Evolutionary conservation across 495 filamentous ascomycete species (phyloP).

Genomic region (Tuber aestivum): DNA sequence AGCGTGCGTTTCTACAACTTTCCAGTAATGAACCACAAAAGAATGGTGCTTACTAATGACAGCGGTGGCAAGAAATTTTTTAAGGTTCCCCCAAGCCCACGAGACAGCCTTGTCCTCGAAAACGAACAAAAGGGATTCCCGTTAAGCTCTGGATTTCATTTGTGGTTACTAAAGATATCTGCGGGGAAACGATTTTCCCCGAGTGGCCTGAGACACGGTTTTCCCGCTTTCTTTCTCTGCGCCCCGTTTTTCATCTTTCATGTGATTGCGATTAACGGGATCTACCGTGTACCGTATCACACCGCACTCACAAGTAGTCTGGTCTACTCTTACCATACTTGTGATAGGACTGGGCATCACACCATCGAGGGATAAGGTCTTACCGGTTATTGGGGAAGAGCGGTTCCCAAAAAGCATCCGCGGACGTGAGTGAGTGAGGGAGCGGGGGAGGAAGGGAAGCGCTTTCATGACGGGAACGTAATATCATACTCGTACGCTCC

Average conservation of each 20-base stretch:
- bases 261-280: not conserved
- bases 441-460: not conserved
- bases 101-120: too few relatives aligned
- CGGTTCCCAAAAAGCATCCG: not conserved
- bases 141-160: not conserved
- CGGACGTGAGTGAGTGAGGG: not conserved
- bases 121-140: too few relatives aligned
- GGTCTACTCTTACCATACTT: too few relatives aligned
- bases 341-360: not conserved
- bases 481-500: too few relatives aligned
- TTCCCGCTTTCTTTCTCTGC: not conserved
- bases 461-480: too few relatives aligned
- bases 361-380: not conserved
- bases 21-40: too few relatives aligned
- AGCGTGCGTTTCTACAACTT: too few relatives aligned
- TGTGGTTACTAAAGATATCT: not conserved
- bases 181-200: not conserved
- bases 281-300: not conserved
- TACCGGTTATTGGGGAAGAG: not conserved
- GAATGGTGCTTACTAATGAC: too few relatives aligned
- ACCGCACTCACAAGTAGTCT: not conserved
- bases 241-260: not conserved
- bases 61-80: too few relatives aligned
- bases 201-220: not conserved
- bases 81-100: too few relatives aligned